Percentiles rank a stretch among this genome's conserved stretches.
phyloP scores from a whole-genome alignment of 2,329 filamentous ascomycete species.

The Penicillium sp. region DNA sequence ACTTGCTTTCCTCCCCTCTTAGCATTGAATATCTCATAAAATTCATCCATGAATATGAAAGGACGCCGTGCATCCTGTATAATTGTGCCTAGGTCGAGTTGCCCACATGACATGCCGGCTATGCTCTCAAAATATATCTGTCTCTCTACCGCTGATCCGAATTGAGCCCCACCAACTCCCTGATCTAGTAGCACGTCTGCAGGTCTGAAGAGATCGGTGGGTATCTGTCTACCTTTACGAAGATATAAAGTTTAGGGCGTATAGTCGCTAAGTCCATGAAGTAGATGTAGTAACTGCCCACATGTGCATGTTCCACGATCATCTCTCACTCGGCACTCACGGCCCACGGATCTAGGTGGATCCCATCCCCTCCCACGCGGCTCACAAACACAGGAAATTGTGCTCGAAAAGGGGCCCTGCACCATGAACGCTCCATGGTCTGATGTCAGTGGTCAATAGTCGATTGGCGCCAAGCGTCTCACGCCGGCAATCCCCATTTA shows the following conservation, averaged over 20 bases:
- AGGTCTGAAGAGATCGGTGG: not conserved
- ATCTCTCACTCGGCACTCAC: not conserved
- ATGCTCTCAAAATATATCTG: not conserved
- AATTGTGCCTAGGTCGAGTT: not conserved
- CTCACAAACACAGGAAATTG: not conserved
- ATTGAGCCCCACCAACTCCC: not conserved
- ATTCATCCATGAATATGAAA: no score
- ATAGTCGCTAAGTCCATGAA: not conserved
- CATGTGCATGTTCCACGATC: not conserved
- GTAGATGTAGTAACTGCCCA: not conserved
- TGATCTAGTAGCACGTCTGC: not conserved
- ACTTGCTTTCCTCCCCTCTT: not conserved
- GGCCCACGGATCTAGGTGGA: not conserved
- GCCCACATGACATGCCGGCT: not conserved
- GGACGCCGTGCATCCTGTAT: no score
- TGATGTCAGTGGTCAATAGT: not conserved
- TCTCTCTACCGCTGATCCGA: not conserved
- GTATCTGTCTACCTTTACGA: no score
- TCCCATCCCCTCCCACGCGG: not conserved
- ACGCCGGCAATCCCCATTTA: not conserved
- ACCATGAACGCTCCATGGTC: not conserved
- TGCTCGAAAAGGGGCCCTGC: not conserved
- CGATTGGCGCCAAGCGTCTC: conserved; percentile 2
- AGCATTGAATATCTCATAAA: not conserved
- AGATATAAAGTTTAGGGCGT: no score